Conservation (phyloP, 2,329 filamentous ascomycete species). For the Ophiocordyceps unilateralis region DNA sequence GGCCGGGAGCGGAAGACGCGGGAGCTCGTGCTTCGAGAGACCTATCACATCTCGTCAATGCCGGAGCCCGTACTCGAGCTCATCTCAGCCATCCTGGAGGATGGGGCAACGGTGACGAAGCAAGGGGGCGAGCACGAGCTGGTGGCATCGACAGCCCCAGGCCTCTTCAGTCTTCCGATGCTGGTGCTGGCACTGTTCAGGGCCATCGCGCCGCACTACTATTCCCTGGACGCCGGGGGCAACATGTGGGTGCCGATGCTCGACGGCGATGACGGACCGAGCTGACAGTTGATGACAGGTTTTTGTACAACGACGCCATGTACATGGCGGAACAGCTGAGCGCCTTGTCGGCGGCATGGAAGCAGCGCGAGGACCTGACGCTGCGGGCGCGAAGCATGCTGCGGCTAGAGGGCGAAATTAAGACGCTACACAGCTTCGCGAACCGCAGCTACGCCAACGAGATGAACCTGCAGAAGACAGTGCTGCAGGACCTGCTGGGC, state of each 20-base stretch:
- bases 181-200: conserved; percentile 64
- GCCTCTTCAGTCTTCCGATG: conserved; percentile 55
- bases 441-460: conserved; percentile 44
- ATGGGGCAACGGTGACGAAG: conserved; percentile 41
- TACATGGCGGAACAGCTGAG: conserved; percentile 42
- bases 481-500: conserved; percentile 43
- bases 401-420: conserved; percentile 41
- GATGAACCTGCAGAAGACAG: conserved; percentile 40
- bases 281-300: conserved; percentile 23
- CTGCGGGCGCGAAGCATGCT: conserved; percentile 34
- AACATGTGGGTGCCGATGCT: conserved; percentile 37
- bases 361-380: conserved; percentile 32
- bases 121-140: conserved; percentile 33
- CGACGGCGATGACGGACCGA: not conserved
- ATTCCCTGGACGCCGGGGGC: conserved; percentile 41
- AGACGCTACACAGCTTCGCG: conserved; percentile 41
- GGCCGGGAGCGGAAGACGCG: conserved; percentile 20
- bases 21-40: conserved; percentile 67
- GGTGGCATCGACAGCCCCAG: conserved; percentile 49
- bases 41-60: conserved; percentile 75
- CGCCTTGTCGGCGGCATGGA: conserved; percentile 33
- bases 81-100: conserved; percentile 41
- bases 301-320: conserved; percentile 49
- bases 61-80: conserved; percentile 60
- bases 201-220: conserved; percentile 59